Evolutionary conservation across 768 basidiomycete species (phyloP).

Genomic region (Pulveroboletus ravenelii): DNA sequence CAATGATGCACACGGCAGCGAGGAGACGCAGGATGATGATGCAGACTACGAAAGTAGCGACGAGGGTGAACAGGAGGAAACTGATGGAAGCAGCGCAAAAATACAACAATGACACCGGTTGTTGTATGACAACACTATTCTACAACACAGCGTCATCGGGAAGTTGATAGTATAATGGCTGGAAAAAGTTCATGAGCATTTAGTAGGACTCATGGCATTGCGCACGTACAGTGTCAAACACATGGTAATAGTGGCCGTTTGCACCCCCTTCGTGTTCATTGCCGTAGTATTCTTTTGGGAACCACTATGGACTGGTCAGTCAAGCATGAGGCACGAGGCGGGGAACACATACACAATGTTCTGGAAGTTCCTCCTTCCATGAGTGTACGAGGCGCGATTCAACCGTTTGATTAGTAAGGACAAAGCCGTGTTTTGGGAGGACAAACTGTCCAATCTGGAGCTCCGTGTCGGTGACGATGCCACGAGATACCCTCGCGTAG

Average conservation of each 20-base stretch:
- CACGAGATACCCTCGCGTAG: constrained; percentile 80
- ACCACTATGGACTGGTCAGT: constrained; percentile 49
- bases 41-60: constrained; percentile 17
- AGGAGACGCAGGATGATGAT: constrained; percentile 29
- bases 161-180: constrained; percentile 54
- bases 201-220: not conserved
- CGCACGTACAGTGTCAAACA: constrained; percentile 59
- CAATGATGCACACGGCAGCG: constrained; percentile 22
- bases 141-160: constrained; percentile 42
- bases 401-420: constrained; percentile 53
- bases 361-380: constrained; percentile 60
- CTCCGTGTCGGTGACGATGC: constrained; percentile 86
- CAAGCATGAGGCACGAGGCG: not conserved
- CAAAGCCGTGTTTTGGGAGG: constrained; percentile 54
- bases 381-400: constrained; percentile 64
- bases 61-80: constrained; percentile 15
- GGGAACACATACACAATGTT: constrained; percentile 49
- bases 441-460: constrained; percentile 85
- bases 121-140: not conserved
- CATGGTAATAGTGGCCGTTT: constrained; percentile 73
- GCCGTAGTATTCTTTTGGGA: constrained; percentile 68
- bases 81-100: constrained; percentile 12
- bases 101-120: constrained; percentile 9
- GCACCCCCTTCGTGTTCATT: constrained; percentile 50
- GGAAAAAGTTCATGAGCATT: constrained; percentile 1